Conservation (phyloP, 805 yeast genomes). For the Kuraishia capsulata region DNA sequence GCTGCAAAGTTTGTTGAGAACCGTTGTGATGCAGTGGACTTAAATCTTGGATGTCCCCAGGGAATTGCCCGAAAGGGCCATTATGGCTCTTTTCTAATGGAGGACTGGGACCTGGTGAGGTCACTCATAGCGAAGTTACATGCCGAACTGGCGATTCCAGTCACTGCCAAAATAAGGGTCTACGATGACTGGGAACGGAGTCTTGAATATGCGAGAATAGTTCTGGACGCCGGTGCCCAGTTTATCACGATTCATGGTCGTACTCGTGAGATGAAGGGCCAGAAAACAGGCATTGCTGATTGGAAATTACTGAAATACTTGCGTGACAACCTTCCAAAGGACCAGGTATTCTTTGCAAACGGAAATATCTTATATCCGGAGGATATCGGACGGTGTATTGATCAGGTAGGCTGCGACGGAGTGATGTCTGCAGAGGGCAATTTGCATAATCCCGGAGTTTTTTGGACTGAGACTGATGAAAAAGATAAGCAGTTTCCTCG, state of each 20-base stretch:
- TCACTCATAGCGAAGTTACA: slow-evolving; percentile 67
- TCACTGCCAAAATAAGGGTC: slow-evolving; percentile 91
- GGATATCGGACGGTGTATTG: slow-evolving; percentile 65
- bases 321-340: slow-evolving; percentile 66
- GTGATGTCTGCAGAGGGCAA: slow-evolving; percentile 98
- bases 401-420: slow-evolving; percentile 66
- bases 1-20: slow-evolving; percentile 81
- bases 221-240: slow-evolving; percentile 90
- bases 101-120: slow-evolving; percentile 83
- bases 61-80: slow-evolving; percentile 93
- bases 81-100: slow-evolving; percentile 95
- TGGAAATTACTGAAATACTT: slow-evolving; percentile 74
- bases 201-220: slow-evolving; percentile 80
- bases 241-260: slow-evolving; percentile 93
- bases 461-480: slow-evolving; percentile 46
- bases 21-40: slow-evolving; percentile 90
- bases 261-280: slow-evolving; percentile 96
- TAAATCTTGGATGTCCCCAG: slow-evolving; percentile 96
- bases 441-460: slow-evolving; percentile 87
- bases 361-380: slow-evolving; percentile 91
- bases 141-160: slow-evolving; percentile 70
- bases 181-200: slow-evolving; percentile 80
- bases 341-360: slow-evolving; percentile 85
- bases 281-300: slow-evolving; percentile 89
- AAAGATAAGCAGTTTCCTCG: slow-evolving; percentile 69